Evolutionary conservation across 345 rosid genomes (phyloP).

Genomic region (Eucalyptus curtisii): DNA sequence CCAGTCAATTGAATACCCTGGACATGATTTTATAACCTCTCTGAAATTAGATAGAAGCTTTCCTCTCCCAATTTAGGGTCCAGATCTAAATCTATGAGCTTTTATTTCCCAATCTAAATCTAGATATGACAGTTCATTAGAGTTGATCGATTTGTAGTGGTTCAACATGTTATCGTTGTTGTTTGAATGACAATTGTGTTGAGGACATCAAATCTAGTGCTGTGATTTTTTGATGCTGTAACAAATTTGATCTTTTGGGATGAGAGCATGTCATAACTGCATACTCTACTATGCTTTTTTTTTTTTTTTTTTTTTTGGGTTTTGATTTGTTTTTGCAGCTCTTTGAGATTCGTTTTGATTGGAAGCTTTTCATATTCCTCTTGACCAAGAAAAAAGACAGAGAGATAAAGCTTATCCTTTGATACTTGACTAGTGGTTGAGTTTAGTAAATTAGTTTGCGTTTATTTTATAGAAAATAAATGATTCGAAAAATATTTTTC

Average conservation of each 20-base stretch:
- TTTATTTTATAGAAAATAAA: background rate
- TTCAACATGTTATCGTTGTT: too few relatives aligned
- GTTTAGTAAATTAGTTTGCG: background rate
- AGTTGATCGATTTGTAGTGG: background rate
- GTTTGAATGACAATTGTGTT: accelerated
- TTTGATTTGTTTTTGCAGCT: background rate
- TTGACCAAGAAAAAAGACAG: background rate
- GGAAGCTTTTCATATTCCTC: background rate
- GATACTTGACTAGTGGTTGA: background rate
- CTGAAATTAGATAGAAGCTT: background rate
- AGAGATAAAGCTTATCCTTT: background rate
- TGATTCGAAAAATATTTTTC: background rate
- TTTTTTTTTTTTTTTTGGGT: too few relatives aligned
- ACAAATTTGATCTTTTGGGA: too few relatives aligned
- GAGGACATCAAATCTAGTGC: background rate
- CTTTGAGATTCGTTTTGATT: background rate
- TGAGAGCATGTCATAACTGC: too few relatives aligned
- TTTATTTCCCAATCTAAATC: background rate
- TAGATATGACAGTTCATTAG: background rate
- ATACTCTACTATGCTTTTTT: too few relatives aligned
- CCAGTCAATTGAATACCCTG: accelerated
- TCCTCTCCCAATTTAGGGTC: background rate
- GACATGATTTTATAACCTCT: background rate
- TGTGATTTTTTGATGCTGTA: background rate
- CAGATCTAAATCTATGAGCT: background rate